Evolutionary conservation across 2,329 filamentous ascomycete genomes (phyloP), one percentile per base, ranked within the genome.

Genomic region (Fusarium lateritium): DNA sequence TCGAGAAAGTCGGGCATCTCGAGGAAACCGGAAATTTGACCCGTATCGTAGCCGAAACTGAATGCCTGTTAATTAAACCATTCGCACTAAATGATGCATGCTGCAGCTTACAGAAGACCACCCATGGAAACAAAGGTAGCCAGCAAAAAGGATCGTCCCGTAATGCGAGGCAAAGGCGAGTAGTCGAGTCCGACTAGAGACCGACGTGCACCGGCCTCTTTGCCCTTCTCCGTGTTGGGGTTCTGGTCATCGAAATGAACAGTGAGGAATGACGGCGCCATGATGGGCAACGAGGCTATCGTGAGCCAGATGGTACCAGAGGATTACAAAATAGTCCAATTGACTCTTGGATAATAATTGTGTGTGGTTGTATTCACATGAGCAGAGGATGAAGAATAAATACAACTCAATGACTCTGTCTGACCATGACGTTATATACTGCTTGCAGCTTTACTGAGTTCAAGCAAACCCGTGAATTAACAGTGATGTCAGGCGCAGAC

Each of bases 1-100:
- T 78, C 70, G 4, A 84, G 73, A 75, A 89, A 89, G 73, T 89
- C 84, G 17, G 80, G 76, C 86, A 88, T 88, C 62, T 86, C 84
- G 1, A 88, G 79, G 69, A 89, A 88, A 7, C 87, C 87, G 4
- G 80, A 84, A 44, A 85, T 85, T 65, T 87, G 85, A 46, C 86
- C 86, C 17, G 83, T 86, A 54, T 86, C 84, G 59, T 84, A 84
- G 10, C 82, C 80, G 49, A 83, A 80, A 36, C 77, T 79, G 8
- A 31, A 1, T n/a, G 2, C 14, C 4, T n/a, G 51, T 52, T 49
- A 65, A 50, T 19, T 3, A 42, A 26, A 6, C 14, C 5, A 8
- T 22, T n/a, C 6, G 7, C 19, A 2, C 1, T 34, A 1, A 13
- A 13, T 1, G 6, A 11, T 42, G 1, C 5, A 5, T 44, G 11